Evolutionary conservation across 805 yeast species (phyloP), one percentile per base, ranked within the genome.

Genomic region (Hanseniaspora occidentalis): DNA sequence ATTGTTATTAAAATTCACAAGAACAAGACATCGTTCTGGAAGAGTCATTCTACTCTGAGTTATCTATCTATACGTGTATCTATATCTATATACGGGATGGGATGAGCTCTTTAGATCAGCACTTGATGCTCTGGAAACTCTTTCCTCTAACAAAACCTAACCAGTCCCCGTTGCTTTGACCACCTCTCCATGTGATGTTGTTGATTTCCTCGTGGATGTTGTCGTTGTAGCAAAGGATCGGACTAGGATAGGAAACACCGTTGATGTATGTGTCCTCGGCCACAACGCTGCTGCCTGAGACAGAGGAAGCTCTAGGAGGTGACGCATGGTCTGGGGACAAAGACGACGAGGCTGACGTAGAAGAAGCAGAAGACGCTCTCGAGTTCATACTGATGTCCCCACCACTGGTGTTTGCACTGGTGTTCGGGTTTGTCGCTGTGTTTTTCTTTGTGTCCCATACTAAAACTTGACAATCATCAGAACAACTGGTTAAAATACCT

Each of bases 381-480:
- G n/a, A n/a, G n/a, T n/a, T n/a, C n/a, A n/a, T n/a, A 8, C 36
- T 19, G 36, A 8, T 9, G 27, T 34, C 18, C 9, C 38, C 42
- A 16, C 26, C 17, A 14, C 43, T 33, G 16, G 39, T 39, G 18
- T 35, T 38, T 11, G 37, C 37, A 7, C 22, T 19, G 24, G 50
- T 16, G 9, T 10, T 36, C 14, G 33, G 17, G n/a, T 16, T 29
- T 2, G 19, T 29, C 31, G 10, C 40, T 9, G 64, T 37, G 38
- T 42, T 45, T 8, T 53, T 52, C 43, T 59, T 64, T 40, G 79
- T 58, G 53, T 82, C 86, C 79, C 86, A 79, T 14, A 76, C 65
- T 22, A 81, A 58, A 1, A 79, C 79, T 55, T 80, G 86, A 55
- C 92, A 74, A 57, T 77, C 82, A 61, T 79, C 79, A 50, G 80